Evolutionary conservation across 176 grass and related monocot genomes (phyloP).

Genomic region (Oryza australiensis): DNA sequence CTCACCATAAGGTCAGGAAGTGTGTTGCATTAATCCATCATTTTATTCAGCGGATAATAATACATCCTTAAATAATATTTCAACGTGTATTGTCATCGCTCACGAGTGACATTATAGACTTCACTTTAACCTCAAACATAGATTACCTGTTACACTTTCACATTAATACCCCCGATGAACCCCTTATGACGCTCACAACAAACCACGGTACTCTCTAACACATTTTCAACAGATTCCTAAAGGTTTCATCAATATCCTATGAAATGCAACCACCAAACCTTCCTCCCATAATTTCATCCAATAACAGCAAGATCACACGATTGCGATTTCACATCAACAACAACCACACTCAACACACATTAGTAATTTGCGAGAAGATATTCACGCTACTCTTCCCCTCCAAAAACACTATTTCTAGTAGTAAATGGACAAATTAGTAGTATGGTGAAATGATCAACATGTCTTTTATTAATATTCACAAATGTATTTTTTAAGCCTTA

Average conservation of each 20-base stretch:
- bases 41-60: no score
- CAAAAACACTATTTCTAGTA: no score
- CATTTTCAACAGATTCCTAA: background rate
- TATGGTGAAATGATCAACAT: no score
- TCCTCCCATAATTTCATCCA: background rate
- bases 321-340: background rate
- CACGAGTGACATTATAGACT: background rate
- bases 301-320: conserved; percentile 13
- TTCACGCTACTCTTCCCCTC: no score
- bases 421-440: no score
- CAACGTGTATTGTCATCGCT: background rate
- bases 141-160: background rate
- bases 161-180: background rate
- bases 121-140: background rate
- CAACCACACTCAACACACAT: no score
- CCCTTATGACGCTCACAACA: background rate
- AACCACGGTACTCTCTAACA: background rate
- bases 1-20: no score
- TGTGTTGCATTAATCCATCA: no score
- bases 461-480: no score
- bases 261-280: background rate
- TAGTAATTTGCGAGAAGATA: no score
- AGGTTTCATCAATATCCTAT: background rate
- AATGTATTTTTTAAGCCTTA: no score
- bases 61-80: no score